Conservation (phyloP, 2,329 filamentous ascomycete species). For the Cercospora nicotianae region DNA sequence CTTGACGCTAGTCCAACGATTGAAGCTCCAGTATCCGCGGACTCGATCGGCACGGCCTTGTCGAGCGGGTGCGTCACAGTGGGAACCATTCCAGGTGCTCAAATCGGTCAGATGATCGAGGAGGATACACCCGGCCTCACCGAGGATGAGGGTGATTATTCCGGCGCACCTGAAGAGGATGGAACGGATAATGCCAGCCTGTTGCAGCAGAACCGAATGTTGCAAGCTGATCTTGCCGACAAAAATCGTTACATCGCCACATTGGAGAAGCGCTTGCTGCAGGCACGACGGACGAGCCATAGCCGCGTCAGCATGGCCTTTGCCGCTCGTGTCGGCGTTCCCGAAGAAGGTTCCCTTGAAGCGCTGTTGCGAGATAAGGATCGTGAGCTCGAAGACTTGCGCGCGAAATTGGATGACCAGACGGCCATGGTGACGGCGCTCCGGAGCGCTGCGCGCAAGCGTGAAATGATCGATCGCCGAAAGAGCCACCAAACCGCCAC, state of each 20-base stretch:
- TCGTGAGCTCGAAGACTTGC: conserved; percentile 85
- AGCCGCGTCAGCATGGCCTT: conserved; percentile 79
- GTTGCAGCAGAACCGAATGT: conserved; percentile 80
- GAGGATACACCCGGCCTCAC: conserved; percentile 39
- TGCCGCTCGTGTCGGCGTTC: conserved; percentile 43
- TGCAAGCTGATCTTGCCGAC: conserved; percentile 93
- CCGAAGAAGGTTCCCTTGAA: conserved; percentile 73
- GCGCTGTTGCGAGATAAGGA: conserved; percentile 82
- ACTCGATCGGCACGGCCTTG: conserved; percentile 29
- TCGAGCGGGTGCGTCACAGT: conserved; percentile 37
- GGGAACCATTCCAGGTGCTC: conserved; percentile 34
- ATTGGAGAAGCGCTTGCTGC: conserved; percentile 84
- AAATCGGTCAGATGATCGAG: conserved; percentile 34
- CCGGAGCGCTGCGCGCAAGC: conserved; percentile 78
- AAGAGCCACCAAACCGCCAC: conserved; percentile 28
- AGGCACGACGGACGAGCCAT: conserved; percentile 86
- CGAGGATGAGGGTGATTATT: conserved; percentile 50
- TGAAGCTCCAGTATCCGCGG: conserved; percentile 28
- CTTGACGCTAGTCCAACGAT: conserved; percentile 36
- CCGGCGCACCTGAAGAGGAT: conserved; percentile 68
- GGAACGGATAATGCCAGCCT: conserved; percentile 83
- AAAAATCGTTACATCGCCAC: conserved; percentile 97
- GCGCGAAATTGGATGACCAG: conserved; percentile 87
- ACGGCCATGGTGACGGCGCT: conserved; percentile 89
- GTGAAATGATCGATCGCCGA: conserved; percentile 59